Evolutionary conservation across 2,329 filamentous ascomycete species (phyloP).

Genomic region (Dactylellina haptotyla): DNA sequence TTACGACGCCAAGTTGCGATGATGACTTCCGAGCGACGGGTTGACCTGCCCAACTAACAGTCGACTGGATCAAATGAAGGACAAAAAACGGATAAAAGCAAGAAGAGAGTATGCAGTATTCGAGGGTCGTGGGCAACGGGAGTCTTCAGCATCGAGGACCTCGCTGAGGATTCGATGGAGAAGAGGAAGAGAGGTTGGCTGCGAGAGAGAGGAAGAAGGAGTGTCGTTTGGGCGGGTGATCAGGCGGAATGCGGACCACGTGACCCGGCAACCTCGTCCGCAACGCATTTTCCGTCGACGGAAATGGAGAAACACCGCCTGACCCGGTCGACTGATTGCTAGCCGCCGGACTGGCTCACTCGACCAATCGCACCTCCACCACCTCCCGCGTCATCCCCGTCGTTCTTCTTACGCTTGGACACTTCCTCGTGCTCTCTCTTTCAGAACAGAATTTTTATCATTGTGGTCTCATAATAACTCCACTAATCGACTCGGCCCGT

Average conservation of each 20-base stretch:
- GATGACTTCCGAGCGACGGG: constrained; percentile 16
- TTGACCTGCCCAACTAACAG: too few species aligned
- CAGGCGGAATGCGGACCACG: constrained; percentile 16
- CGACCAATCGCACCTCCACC: constrained; percentile 25
- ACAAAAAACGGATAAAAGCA: too few species aligned
- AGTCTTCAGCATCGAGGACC: constrained; percentile 16
- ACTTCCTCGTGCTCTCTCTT: too few species aligned
- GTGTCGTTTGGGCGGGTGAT: constrained; percentile 18
- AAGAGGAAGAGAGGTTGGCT: constrained; percentile 1
- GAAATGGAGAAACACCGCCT: background rate
- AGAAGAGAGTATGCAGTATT: too few species aligned
- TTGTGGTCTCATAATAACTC: too few species aligned
- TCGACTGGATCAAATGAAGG: too few species aligned
- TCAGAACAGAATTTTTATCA: too few species aligned
- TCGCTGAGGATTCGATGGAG: constrained; percentile 20
- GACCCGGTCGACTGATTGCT: constrained; percentile 39
- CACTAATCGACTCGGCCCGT: background rate
- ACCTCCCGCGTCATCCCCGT: background rate
- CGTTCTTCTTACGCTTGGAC: background rate
- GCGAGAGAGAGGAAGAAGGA: background rate
- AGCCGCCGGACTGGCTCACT: constrained; percentile 23
- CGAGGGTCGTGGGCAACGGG: too few species aligned
- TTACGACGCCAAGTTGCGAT: background rate
- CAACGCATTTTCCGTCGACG: constrained; percentile 18
- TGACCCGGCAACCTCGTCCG: constrained; percentile 8